Evolutionary conservation across 345 rosid species (phyloP), one percentile per base, ranked within the genome.

Genomic region (Syzygium jambos): DNA sequence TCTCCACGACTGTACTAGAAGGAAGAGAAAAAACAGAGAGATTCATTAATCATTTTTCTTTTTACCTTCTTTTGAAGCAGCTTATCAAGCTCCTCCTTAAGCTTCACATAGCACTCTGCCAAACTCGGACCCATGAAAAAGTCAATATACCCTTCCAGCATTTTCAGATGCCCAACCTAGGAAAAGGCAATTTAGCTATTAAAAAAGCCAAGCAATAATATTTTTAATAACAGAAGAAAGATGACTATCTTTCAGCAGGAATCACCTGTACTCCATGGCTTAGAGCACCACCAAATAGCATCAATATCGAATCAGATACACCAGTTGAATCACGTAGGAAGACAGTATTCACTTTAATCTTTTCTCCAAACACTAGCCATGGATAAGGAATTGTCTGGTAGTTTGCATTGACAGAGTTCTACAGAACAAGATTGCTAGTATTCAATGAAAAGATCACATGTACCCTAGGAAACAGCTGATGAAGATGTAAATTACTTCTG

Each of bases 261-360:
- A 85, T 92, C 84, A 98, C 99, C 97, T 95, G 97, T 22, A 87
- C 92, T 52, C 99, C 99, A 54, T 88, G 57, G 91, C 88, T 91
- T 87, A 98, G 89, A 82, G 95, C 92, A 85, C 99, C 99, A 14
- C 99, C 99, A 84, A 96, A 95, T 89, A 98, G 95, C 84, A 96
- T 91, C 91, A 98, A 88, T 87, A 96, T 93, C 11, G 99, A 98
- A 92, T 98, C 99, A 65, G 99, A 95, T 87, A 98, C 93, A 77
- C 99, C 99, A 54, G 99, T 98, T n/a, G 98, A 98, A 90, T 98
- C 99, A 21, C 99, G 95, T 83, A 98, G 89, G 92, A 98, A 95
- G 88, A 98, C 99, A 1, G 98, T 90, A 91, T 96, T 96, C 87
- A 98, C 98, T 90, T 95, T 98, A 51, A 98, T 94, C 93, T 98